These are phyloP conservation scores for Rutstroemia sp. DNA, from an alignment of 2,329 filamentous ascomycete genomes.

Conservation along the genomic window DNA sequence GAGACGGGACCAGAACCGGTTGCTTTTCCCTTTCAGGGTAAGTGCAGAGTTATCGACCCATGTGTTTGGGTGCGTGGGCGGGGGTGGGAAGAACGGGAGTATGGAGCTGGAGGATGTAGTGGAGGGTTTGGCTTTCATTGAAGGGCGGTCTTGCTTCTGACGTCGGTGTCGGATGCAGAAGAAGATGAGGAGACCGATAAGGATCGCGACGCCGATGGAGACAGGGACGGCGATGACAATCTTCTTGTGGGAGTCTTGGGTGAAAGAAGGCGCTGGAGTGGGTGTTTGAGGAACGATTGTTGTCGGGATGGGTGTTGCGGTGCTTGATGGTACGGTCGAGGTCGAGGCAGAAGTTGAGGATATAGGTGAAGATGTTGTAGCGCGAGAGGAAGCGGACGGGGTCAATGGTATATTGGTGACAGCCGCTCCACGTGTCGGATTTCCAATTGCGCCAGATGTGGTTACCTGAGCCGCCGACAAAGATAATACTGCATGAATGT, in stretches of 20 bases:
- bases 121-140: neutral
- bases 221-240: neutral
- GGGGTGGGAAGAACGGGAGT: conserved; percentile 6
- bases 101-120: neutral
- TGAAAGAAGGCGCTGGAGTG: neutral
- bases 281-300: neutral
- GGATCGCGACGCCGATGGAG: neutral
- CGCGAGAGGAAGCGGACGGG: neutral
- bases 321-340: neutral
- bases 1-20: neutral
- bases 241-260: neutral
- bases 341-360: neutral
- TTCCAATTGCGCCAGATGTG: neutral
- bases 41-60: neutral
- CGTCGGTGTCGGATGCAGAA: neutral
- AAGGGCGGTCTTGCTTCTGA: neutral
- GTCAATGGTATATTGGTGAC: neutral
- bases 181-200: neutral
- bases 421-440: neutral
- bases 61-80: conserved; percentile 3
- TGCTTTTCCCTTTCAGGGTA: neutral
- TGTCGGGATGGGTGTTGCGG: neutral
- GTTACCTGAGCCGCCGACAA: conserved; percentile 4
- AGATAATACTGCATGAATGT: neutral
- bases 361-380: neutral